A percentile compares a stretch with the other conserved stretches of the same genome.
Conservation (phyloP, 768 basidiomycete genomes). For the Kockovaella imperatae region DNA sequence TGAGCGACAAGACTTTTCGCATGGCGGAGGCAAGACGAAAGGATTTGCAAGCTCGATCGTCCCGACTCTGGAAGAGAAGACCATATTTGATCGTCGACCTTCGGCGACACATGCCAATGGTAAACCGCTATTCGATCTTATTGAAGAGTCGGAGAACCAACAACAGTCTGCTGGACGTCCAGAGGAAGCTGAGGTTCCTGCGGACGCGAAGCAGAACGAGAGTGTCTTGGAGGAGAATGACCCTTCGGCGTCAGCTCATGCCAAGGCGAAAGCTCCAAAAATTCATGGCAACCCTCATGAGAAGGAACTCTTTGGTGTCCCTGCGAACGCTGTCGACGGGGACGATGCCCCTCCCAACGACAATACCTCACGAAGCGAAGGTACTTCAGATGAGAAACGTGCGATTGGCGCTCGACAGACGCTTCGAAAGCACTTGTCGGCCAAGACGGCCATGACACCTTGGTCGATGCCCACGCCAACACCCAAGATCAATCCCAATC, state of each 20-base stretch:
- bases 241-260: too few species aligned
- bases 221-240: conserved; percentile 43
- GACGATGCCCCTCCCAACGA: conserved; percentile 52
- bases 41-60: conserved; percentile 60
- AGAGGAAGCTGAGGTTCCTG: conserved; percentile 33
- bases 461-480: conserved; percentile 61
- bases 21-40: conserved; percentile 50
- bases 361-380: conserved; percentile 48
- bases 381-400: conserved; percentile 49
- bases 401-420: conserved; percentile 52
- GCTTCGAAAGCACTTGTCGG: conserved; percentile 53
- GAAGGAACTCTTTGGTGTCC: conserved; percentile 50
- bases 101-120: conserved; percentile 39
- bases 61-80: conserved; percentile 65
- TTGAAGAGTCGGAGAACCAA: conserved; percentile 24
- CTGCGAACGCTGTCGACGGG: conserved; percentile 51
- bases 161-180: conserved; percentile 3
- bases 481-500: conserved; percentile 66
- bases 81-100: conserved; percentile 51
- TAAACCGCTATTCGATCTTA: conserved; percentile 36
- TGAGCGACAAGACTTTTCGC: conserved; percentile 53
- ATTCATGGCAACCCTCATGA: conserved; percentile 21
- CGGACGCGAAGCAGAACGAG: conserved; percentile 29
- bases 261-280: conserved; percentile 20
- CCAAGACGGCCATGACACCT: conserved; percentile 52